Base-by-base conservation (phyloP, 129 eudicot species). In the Saussurea involucrata region DNA sequence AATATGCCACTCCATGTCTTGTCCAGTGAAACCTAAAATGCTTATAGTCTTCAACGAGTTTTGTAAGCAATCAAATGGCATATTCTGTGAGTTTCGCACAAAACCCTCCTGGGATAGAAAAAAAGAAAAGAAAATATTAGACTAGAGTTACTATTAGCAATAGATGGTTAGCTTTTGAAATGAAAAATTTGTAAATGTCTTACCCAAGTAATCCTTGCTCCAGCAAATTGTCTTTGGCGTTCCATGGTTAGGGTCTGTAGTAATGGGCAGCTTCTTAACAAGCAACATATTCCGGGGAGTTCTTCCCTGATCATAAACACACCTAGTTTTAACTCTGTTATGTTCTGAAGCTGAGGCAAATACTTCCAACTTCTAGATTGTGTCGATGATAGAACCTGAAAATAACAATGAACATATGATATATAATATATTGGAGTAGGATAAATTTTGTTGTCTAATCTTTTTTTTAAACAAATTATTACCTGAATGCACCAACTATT, bases 401-500 rank as follows among this genome's bases (percentile, higher is more conserved):
- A 4, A 74, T 61, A 55, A 36, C 33, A 74, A 74, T 24, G 31
- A 74, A n/a, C n/a, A n/a, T n/a, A n/a, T n/a, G n/a, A n/a, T 7
- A 32, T 18, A n/a, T 25, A 17, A 34, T 13, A 18, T 21, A 13
- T 13, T 9, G 18, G 29, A 42, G 29, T 44, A 24, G n/a, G 12
- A 21, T 17, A 15, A n/a, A 67, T 7, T n/a, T 53, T 53, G 61
- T 44, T 66, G 28, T 4, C 36, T 66, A 6, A 72, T 7, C 17
- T 12, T 21, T 5, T 15, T 20, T 24, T 73, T 5, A 25, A 28
- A 18, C 31, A 33, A 57, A 2, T 28, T 49, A 18, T 74, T 61
- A 74, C 78, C 69, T 74, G 78, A 74, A 74, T 33, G 69, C 78
- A 74, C 78, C 78, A 60, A 49, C 69, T 61, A 74, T 63, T 74